Conservation (phyloP, 2,329 filamentous ascomycete genomes). For the Pseudonectria buxi region DNA sequence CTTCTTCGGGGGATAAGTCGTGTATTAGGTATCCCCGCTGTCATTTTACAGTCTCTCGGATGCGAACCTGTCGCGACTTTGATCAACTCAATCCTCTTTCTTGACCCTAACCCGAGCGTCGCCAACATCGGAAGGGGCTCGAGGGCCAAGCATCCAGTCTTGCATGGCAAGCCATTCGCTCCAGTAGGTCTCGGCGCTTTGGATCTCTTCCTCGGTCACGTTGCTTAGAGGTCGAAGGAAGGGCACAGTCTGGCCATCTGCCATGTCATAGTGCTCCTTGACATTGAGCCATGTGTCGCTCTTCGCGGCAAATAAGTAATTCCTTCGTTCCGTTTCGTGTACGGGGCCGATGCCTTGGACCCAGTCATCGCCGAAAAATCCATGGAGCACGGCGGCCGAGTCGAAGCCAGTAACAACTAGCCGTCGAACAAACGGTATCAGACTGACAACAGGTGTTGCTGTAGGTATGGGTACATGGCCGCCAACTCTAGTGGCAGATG, state of each 20-base stretch:
- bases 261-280: conserved; percentile 86
- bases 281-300: conserved; percentile 84
- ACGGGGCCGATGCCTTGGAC: conserved; percentile 68
- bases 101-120: conserved; percentile 25
- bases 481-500: conserved; percentile 25
- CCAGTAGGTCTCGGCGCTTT: conserved; percentile 77
- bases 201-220: conserved; percentile 71
- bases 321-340: conserved; percentile 83
- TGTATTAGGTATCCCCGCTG: neutral
- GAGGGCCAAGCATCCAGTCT: conserved; percentile 94
- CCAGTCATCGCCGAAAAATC: conserved; percentile 97
- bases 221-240: conserved; percentile 79
- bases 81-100: conserved; percentile 18
- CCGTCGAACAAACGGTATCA: conserved; percentile 84
- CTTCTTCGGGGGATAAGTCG: too few species aligned
- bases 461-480: conserved; percentile 14
- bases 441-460: conserved; percentile 45
- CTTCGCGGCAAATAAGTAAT: conserved; percentile 93
- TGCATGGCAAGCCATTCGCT: conserved; percentile 95
- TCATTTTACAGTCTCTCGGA: neutral
- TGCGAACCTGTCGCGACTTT: neutral
- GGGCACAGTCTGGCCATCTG: conserved; percentile 73
- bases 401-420: conserved; percentile 91
- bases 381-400: conserved; percentile 75
- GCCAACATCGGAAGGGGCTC: conserved; percentile 47